Percentiles rank a stretch among this genome's conserved stretches.
Evolutionary conservation across 169 alveolate species (phyloP).

Genomic region (Plasmodium reichenowi): DNA sequence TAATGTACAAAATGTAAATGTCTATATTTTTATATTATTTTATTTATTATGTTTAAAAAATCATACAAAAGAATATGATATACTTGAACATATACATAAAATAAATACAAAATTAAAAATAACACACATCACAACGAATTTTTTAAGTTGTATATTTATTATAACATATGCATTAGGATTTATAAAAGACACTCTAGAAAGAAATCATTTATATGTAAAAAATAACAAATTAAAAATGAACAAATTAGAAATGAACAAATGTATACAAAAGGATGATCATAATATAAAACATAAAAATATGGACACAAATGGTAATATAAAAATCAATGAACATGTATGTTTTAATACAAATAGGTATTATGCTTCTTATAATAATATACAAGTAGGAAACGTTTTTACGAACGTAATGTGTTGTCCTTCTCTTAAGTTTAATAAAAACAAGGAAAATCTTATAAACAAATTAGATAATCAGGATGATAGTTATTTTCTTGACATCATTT

Average conservation of each 20-base stretch:
- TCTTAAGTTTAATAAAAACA: background rate
- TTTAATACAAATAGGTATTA: background rate
- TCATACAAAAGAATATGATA: conserved; percentile 12
- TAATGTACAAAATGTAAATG: conserved; percentile 2
- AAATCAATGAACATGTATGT: no score
- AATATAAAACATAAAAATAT: background rate
- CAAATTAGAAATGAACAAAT: no score
- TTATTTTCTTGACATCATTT: background rate
- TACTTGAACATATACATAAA: conserved; percentile 5
- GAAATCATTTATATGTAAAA: background rate
- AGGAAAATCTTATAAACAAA: background rate
- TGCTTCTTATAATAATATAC: background rate
- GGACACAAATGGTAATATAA: background rate
- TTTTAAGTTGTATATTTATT: conserved; percentile 30
- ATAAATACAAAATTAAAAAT: background rate
- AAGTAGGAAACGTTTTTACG: background rate
- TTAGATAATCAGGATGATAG: background rate
- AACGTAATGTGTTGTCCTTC: no score
- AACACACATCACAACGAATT: conserved; percentile 42
- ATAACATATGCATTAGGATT: conserved; percentile 26
- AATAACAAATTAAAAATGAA: background rate
- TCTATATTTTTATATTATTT: conserved; percentile 43
- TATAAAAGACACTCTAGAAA: background rate
- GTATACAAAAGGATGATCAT: background rate
- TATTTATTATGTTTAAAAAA: conserved; percentile 47